Conservation (phyloP, 2,329 filamentous ascomycete genomes). For the Penicillium sp. region DNA sequence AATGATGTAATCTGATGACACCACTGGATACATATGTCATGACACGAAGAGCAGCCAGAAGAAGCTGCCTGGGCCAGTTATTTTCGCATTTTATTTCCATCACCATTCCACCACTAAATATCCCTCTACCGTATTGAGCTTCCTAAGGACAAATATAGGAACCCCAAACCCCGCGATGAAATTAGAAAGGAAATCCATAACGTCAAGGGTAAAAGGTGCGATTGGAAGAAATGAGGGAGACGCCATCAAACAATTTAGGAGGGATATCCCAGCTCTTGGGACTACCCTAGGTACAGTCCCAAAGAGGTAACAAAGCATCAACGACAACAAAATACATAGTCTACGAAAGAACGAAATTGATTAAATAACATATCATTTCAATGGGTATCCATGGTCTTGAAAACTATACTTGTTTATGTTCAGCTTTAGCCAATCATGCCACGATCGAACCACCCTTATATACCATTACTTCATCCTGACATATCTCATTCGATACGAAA, state of each 20-base stretch:
- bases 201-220: too few relatives aligned
- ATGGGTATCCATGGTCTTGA: not conserved
- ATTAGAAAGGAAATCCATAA: constrained; percentile 50
- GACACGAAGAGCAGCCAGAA: not conserved
- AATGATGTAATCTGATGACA: not conserved
- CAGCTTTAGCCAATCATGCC: not conserved
- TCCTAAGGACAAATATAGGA: constrained; percentile 50
- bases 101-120: not conserved
- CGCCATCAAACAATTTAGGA: not conserved
- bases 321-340: not conserved
- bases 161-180: constrained; percentile 48
- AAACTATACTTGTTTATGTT: not conserved
- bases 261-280: not conserved
- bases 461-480: constrained; percentile 3
- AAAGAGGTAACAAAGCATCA: not conserved
- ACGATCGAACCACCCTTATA: not conserved
- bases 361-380: not conserved
- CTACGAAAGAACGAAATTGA: not conserved
- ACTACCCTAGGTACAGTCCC: not conserved
- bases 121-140: constrained; percentile 33
- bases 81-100: not conserved
- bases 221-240: not conserved
- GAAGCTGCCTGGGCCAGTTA: not conserved
- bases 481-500: not conserved
- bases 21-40: not conserved